Conservation (phyloP, 208 protist species). For the Spongospora subterranea region DNA sequence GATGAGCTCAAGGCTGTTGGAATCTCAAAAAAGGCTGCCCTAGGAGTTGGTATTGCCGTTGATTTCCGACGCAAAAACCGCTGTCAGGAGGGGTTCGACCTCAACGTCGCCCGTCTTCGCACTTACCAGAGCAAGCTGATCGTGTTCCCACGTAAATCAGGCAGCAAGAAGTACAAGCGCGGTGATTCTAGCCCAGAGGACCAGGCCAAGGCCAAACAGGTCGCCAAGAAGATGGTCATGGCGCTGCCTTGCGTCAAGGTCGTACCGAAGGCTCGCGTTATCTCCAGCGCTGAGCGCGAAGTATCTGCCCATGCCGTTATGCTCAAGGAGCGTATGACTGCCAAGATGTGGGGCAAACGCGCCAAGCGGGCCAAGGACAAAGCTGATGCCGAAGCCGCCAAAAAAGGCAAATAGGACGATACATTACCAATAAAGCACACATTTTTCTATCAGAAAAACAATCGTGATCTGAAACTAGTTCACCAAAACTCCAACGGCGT, state of each 20-base stretch:
- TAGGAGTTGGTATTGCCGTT: slow-evolving; percentile 73
- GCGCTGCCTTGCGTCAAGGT: neutral
- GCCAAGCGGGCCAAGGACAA: slow-evolving; percentile 58
- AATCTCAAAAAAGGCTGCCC: slow-evolving; percentile 65
- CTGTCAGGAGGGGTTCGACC: slow-evolving; percentile 67
- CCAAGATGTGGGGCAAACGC: slow-evolving; percentile 50
- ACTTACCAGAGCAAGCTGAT: slow-evolving; percentile 73
- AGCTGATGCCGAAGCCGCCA: slow-evolving; percentile 53
- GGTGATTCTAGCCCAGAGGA: slow-evolving; percentile 65
- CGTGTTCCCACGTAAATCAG: slow-evolving; percentile 70
- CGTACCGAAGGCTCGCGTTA: slow-evolving; percentile 32
- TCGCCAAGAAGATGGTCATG: slow-evolving; percentile 66
- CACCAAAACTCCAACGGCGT: too few species aligned
- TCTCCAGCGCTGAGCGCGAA: slow-evolving; percentile 58
- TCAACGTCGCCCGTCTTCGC: slow-evolving; percentile 71
- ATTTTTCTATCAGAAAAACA: too few species aligned
- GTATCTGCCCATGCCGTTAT: slow-evolving; percentile 16
- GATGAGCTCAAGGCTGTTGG: slow-evolving; percentile 73
- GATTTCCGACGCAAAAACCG: slow-evolving; percentile 73
- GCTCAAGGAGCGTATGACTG: slow-evolving; percentile 44
- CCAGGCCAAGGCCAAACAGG: slow-evolving; percentile 65
- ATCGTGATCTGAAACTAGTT: too few species aligned
- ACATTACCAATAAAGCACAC: too few species aligned
- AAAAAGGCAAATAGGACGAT: slow-evolving; percentile 57
- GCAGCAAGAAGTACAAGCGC: slow-evolving; percentile 60